Conservation (phyloP, 129 eudicot genomes). For the Flaveria brownii region DNA sequence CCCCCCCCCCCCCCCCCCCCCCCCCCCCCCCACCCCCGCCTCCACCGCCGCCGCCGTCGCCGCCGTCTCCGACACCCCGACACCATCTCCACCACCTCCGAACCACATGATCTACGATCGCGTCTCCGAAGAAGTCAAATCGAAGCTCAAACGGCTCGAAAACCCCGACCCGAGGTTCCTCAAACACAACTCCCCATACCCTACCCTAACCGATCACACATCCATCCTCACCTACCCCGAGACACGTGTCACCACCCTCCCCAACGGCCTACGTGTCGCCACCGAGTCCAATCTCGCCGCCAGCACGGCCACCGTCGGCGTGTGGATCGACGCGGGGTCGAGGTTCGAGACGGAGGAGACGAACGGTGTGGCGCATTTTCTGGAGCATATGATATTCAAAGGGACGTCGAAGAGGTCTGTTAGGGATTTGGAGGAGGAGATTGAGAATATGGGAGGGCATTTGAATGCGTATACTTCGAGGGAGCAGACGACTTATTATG, state of each 20-base stretch:
- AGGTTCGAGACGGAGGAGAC: slow-evolving; percentile 75
- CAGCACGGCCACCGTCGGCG: slow-evolving; percentile 81
- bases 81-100: slow-evolving; percentile 69
- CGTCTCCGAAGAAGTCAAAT: slow-evolving; percentile 60
- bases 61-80: slow-evolving; percentile 28
- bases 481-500: slow-evolving; percentile 78
- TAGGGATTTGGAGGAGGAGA: slow-evolving; percentile 74
- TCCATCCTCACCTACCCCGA: slow-evolving; percentile 66
- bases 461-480: slow-evolving; percentile 86
- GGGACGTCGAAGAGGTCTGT: slow-evolving; percentile 64
- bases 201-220: slow-evolving; percentile 55
- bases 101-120: slow-evolving; percentile 84
- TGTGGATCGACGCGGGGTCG: slow-evolving; percentile 87
- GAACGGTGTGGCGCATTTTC: slow-evolving; percentile 83
- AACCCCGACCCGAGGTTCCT: slow-evolving; percentile 71
- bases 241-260: slow-evolving; percentile 80
- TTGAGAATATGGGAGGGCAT: slow-evolving; percentile 99
- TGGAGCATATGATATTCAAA: slow-evolving; percentile 87
- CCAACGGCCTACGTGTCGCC: slow-evolving; percentile 91
- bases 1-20: slow-evolving; percentile 2
- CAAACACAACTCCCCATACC: slow-evolving; percentile 65
- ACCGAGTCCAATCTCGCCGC: slow-evolving; percentile 73
- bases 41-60: slow-evolving; percentile 41
- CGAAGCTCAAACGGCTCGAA: slow-evolving; percentile 58
- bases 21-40: slow-evolving; percentile 19